Percentiles rank a stretch among this genome's conserved stretches.
phyloP scores from a whole-genome alignment of 2,329 filamentous ascomycete genomes.

The Ramularia collo-cygni region DNA sequence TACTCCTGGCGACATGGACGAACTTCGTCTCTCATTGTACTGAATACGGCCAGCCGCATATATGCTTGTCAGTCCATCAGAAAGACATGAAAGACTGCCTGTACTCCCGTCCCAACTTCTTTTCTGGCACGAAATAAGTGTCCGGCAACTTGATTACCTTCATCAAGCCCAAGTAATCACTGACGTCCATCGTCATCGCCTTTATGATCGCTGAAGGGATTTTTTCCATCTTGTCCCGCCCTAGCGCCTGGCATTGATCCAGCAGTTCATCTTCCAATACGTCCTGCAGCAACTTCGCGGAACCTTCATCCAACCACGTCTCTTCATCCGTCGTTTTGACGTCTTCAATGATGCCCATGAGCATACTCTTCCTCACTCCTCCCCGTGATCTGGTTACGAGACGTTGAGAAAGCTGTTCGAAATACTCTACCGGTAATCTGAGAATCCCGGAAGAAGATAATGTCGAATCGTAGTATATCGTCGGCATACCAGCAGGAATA shows the following conservation, averaged over 20 bases:
- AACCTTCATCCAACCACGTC: background rate
- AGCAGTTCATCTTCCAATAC: background rate
- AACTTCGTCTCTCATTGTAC: no score
- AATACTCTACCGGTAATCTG: background rate
- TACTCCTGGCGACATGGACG: no score
- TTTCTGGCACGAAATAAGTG: background rate
- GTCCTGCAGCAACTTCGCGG: constrained; percentile 1
- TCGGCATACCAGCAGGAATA: background rate
- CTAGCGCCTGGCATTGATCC: constrained; percentile 1
- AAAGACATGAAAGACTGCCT: background rate
- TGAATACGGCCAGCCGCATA: no score
- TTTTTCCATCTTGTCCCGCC: background rate
- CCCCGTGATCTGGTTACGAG: background rate
- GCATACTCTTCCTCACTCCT: background rate
- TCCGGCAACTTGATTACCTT: background rate
- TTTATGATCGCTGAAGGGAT: background rate
- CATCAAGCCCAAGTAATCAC: constrained; percentile 2
- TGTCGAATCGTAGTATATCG: constrained; percentile 1
- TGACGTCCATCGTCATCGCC: constrained; percentile 1
- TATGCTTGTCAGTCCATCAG: no score
- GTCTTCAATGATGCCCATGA: background rate
- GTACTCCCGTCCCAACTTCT: background rate
- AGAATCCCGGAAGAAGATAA: background rate
- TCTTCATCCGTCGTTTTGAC: background rate
- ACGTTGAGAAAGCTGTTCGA: background rate